Percentiles rank a stretch among this genome's conserved stretches.
Conservation (phyloP, 2,329 filamentous ascomycete genomes). For the Plenodomus biglobosus region DNA sequence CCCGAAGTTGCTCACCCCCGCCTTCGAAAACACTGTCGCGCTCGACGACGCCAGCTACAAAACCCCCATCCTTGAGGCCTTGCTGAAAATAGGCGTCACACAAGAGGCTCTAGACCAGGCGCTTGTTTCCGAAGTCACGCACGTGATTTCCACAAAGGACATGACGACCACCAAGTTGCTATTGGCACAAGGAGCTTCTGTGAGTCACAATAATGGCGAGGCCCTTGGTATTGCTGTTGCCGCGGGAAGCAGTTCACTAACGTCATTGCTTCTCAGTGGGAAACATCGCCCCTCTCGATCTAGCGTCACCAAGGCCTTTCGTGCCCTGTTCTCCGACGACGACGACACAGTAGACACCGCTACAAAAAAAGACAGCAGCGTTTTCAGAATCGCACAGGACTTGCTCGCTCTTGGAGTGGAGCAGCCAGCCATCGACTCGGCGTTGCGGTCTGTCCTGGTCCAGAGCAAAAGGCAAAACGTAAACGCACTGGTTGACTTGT, state of each 20-base stretch:
- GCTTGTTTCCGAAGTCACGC: conserved; percentile 28
- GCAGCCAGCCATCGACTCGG: conserved; percentile 31
- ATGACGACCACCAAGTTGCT: conserved; percentile 32
- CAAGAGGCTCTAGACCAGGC: conserved; percentile 34
- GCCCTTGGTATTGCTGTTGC: conserved; percentile 58
- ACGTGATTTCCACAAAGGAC: conserved; percentile 22
- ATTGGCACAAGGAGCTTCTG: conserved; percentile 38
- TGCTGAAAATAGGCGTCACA: conserved; percentile 32
- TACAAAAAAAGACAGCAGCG: conserved; percentile 1
- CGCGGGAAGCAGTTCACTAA: conserved; percentile 54
- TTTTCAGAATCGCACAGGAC: conserved; percentile 20
- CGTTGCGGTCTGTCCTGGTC: conserved; percentile 24
- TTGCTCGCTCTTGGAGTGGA: conserved; percentile 34
- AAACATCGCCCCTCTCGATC: conserved; percentile 27
- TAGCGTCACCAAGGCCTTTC: conserved; percentile 32
- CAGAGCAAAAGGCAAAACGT: conserved; percentile 9
- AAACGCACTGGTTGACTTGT: conserved; percentile 21
- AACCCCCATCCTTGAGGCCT: conserved; percentile 25
- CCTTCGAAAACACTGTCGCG: conserved; percentile 30
- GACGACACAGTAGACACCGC: background rate
- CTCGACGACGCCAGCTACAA: conserved; percentile 27
- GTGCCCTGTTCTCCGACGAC: conserved; percentile 26
- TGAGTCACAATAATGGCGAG: conserved; percentile 57
- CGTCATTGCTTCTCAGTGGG: conserved; percentile 52
- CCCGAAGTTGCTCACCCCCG: conserved; percentile 24